These are phyloP conservation scores for Mycena floridula DNA, from an alignment of 768 basidiomycete genomes.

Conservation along the genomic window DNA sequence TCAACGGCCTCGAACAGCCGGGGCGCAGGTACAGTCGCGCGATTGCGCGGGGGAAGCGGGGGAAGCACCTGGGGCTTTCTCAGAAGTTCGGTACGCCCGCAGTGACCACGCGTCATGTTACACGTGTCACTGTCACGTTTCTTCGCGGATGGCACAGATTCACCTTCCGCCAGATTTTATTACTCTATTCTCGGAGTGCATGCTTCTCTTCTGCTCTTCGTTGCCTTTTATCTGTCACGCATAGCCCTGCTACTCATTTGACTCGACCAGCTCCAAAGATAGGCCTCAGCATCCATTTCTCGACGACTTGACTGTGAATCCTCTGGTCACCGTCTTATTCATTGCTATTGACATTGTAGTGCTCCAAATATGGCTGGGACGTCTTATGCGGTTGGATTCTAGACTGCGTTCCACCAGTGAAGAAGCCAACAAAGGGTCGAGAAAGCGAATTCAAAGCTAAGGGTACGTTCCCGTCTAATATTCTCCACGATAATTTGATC, in stretches of 20 bases:
- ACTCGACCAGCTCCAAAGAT: constrained; percentile 36
- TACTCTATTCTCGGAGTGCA: constrained; percentile 65
- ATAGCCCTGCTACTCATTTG: constrained; percentile 38
- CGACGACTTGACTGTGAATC: constrained; percentile 55
- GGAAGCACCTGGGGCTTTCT: too few species aligned
- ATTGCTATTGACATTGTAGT: constrained; percentile 46
- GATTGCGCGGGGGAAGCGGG: too few species aligned
- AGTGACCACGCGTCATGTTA: too few species aligned
- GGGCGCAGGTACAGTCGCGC: too few species aligned
- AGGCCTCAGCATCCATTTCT: constrained; percentile 70
- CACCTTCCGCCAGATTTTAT: too few species aligned
- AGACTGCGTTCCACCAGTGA: constrained; percentile 32
- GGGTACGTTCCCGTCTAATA: constrained; percentile 23
- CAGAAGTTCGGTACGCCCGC: too few species aligned
- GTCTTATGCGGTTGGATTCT: constrained; percentile 48
- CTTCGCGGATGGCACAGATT: too few species aligned
- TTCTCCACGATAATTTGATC: constrained; percentile 1
- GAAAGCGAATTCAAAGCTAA: constrained; percentile 29
- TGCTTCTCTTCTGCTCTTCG: constrained; percentile 57
- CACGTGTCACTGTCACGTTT: too few species aligned
- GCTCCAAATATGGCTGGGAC: constrained; percentile 68
- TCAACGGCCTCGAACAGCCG: too few species aligned
- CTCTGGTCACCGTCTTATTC: constrained; percentile 52
- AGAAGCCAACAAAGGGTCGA: constrained; percentile 35
- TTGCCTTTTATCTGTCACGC: constrained; percentile 64